These are phyloP conservation scores for Dendrocalamus latiflorus DNA, from an alignment of 202 grass and related monocot species.

Conservation along the genomic window DNA sequence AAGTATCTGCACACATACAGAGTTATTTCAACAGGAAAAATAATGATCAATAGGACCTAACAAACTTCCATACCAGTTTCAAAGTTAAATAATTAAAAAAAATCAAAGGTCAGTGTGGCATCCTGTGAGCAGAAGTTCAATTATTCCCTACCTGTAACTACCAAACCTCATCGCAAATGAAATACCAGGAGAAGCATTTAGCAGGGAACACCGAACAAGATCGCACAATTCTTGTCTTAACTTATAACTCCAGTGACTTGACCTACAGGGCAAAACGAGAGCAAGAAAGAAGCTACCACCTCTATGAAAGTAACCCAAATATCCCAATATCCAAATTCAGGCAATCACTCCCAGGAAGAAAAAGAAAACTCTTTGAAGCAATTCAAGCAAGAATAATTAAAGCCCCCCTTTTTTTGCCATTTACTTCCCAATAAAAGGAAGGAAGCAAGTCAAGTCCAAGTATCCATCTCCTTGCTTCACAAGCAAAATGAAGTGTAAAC, in stretches of 20 bases:
- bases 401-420: background rate
- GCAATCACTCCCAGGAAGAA: constrained; percentile 9
- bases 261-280: background rate
- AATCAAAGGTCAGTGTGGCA: background rate
- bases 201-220: background rate
- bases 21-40: background rate
- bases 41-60: background rate
- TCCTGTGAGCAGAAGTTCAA: background rate
- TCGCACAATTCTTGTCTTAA: background rate
- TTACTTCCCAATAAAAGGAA: background rate
- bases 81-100: background rate
- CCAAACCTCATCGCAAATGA: background rate
- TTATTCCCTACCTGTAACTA: background rate
- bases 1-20: background rate
- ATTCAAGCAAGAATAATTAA: constrained; percentile 13
- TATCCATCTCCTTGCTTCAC: constrained; percentile 16
- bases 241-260: constrained; percentile 9
- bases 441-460: background rate
- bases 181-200: background rate
- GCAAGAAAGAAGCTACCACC: constrained; percentile 19
- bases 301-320: background rate
- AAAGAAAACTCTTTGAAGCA: background rate
- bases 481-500: constrained; percentile 19
- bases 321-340: background rate
- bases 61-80: background rate